Evolutionary conservation across 352 stramenopile genomes (phyloP).

Genomic region (Phytophthora pinifolia): DNA sequence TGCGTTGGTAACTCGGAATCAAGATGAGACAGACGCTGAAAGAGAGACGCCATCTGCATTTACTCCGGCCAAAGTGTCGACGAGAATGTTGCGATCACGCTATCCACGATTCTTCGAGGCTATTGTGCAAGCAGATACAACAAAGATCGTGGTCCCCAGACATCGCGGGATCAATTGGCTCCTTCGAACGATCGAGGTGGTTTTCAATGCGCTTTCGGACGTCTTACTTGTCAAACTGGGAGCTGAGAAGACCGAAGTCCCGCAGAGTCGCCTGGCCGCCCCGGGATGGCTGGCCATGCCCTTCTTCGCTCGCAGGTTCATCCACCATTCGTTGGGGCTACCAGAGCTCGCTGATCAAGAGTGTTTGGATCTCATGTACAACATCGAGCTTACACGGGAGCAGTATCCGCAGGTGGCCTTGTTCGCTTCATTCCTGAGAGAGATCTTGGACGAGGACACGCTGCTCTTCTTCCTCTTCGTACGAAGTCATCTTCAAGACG

Average conservation of each 20-base stretch:
- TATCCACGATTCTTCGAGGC: slow-evolving; percentile 56
- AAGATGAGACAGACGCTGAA: slow-evolving; percentile 23
- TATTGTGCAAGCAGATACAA: slow-evolving; percentile 21
- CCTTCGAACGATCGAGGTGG: slow-evolving; percentile 55
- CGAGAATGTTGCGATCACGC: slow-evolving; percentile 35
- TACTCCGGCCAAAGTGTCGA: slow-evolving; percentile 21
- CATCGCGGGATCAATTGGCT: slow-evolving; percentile 63
- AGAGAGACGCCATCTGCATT: neutral
- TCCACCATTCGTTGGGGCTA: slow-evolving; percentile 56
- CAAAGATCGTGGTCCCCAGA: slow-evolving; percentile 23
- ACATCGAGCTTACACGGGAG: slow-evolving; percentile 50
- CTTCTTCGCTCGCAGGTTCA: slow-evolving; percentile 50
- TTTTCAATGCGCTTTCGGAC: slow-evolving; percentile 60
- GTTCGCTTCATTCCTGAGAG: slow-evolving; percentile 68
- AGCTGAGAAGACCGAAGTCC: neutral
- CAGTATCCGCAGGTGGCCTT: slow-evolving; percentile 46
- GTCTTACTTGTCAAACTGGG: slow-evolving; percentile 16
- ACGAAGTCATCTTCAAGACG: slow-evolving; percentile 41
- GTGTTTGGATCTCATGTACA: slow-evolving; percentile 69
- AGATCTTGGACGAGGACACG: slow-evolving; percentile 66
- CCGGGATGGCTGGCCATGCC: slow-evolving; percentile 48
- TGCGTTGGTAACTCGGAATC: slow-evolving; percentile 14
- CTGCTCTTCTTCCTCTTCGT: slow-evolving; percentile 67
- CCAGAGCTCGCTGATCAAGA: slow-evolving; percentile 67
- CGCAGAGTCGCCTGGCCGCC: neutral